These are phyloP conservation scores for Cystofilobasidium ferigula DNA, from an alignment of 768 basidiomycete species.

Conservation along the genomic window DNA sequence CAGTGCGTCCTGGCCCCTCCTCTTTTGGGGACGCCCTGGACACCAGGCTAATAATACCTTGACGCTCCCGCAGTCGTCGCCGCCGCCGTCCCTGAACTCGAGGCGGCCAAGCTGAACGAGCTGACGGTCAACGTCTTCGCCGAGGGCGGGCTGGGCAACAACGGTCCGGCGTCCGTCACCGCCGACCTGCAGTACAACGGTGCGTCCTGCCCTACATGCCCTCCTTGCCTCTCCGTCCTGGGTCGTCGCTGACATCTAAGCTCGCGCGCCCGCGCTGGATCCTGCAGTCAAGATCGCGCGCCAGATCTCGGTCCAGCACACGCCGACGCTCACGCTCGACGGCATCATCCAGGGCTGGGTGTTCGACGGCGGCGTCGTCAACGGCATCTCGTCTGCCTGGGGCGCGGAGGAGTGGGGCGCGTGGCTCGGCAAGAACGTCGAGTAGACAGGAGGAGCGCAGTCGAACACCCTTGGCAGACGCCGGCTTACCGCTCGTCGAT, in stretches of 20 bases:
- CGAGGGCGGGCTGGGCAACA: constrained; percentile 3
- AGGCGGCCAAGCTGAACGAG: background rate
- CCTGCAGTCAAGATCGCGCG: constrained; percentile 11
- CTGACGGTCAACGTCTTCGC: background rate
- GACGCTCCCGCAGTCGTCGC: background rate
- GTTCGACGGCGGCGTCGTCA: constrained; percentile 10
- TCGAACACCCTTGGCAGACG: too few relatives aligned
- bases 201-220: constrained; percentile 5
- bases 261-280: background rate
- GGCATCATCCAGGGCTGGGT: constrained; percentile 12
- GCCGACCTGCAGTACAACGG: constrained; percentile 14
- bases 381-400: constrained; percentile 13
- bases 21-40: background rate
- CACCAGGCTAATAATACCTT: too few relatives aligned
- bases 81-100: background rate
- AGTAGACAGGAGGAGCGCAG: too few relatives aligned
- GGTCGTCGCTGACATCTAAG: background rate
- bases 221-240: background rate
- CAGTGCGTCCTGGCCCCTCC: background rate
- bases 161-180: constrained; percentile 2
- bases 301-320: constrained; percentile 12
- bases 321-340: constrained; percentile 10
- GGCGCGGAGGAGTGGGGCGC: constrained; percentile 6
- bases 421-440: constrained; percentile 1
- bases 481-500: too few relatives aligned